Evolutionary conservation across 2,329 filamentous ascomycete genomes (phyloP).

Genomic region (Cordyceps farinosa): DNA sequence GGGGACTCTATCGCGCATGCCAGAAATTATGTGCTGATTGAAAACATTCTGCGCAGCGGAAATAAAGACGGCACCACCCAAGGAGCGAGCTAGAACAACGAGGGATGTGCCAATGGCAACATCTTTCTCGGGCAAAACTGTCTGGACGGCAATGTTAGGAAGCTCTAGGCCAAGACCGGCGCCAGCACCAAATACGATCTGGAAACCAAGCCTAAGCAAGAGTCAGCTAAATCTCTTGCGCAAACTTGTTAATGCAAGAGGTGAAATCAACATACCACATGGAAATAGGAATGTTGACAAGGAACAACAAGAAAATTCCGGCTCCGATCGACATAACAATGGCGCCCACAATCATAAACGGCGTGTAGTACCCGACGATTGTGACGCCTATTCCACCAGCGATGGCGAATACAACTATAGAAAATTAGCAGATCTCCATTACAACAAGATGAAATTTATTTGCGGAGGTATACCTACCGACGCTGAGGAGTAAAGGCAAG

Average conservation of each 20-base stretch:
- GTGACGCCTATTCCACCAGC: not conserved
- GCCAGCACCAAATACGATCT: slow-evolving; percentile 37
- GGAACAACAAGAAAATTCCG: no score
- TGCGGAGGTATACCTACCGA: no score
- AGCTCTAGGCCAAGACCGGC: slow-evolving; percentile 40
- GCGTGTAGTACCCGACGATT: no score
- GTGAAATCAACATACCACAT: no score
- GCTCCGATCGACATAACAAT: slow-evolving; percentile 14
- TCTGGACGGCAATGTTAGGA: slow-evolving; percentile 44
- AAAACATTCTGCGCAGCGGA: slow-evolving; percentile 43
- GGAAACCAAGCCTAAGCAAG: not conserved
- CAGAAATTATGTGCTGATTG: slow-evolving; percentile 28
- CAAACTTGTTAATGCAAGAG: no score
- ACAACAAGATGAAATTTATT: no score
- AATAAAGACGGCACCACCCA: slow-evolving; percentile 41
- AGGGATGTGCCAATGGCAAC: slow-evolving; percentile 38
- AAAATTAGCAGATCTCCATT: slow-evolving; percentile 18
- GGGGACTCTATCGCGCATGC: not conserved
- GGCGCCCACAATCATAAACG: slow-evolving; percentile 18
- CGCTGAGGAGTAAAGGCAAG: no score
- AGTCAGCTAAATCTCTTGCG: not conserved
- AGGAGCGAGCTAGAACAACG: not conserved
- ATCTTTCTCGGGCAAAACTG: slow-evolving; percentile 38
- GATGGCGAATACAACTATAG: slow-evolving; percentile 29
- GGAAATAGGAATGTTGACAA: no score